Percentiles rank a stretch among this genome's conserved stretches.
Conservation (phyloP, 2,329 filamentous ascomycete genomes). For the Alternaria brassicicola region DNA sequence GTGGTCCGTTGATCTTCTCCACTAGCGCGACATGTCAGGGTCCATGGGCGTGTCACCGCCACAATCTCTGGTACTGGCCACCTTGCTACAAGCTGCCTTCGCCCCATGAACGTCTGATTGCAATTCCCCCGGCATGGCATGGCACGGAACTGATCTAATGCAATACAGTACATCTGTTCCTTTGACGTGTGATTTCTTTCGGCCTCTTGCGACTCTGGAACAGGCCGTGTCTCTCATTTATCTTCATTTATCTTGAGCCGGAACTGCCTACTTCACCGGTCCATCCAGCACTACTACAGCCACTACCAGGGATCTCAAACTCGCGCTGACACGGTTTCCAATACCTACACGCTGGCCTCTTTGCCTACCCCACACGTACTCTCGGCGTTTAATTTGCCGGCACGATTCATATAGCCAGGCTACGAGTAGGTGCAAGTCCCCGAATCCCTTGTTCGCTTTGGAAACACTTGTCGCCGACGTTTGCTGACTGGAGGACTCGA, state of each 20-base stretch:
- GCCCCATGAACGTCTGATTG: conserved; percentile 45
- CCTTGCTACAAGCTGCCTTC: conserved; percentile 35
- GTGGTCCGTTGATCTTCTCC: conserved; percentile 18
- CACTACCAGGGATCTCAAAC: conserved; percentile 26
- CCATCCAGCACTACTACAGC: conserved; percentile 19
- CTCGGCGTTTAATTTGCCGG: conserved; percentile 26
- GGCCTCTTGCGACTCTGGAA: conserved; percentile 15
- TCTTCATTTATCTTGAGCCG: conserved; percentile 17
- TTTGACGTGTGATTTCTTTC: conserved; percentile 21
- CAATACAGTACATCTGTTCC: conserved; percentile 21
- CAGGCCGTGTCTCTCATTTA: conserved; percentile 32
- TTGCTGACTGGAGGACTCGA: conserved; percentile 41
- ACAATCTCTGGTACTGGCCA: conserved; percentile 37
- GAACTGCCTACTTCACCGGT: conserved; percentile 18
- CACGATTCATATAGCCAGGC: conserved; percentile 29
- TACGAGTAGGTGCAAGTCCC: conserved; percentile 25
- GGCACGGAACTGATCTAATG: conserved; percentile 23
- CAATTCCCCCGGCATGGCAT: conserved; percentile 20
- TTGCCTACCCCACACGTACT: conserved; percentile 37
- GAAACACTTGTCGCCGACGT: conserved; percentile 37
- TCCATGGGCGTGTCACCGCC: conserved; percentile 25
- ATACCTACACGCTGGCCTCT: conserved; percentile 48
- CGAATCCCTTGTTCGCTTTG: conserved; percentile 16
- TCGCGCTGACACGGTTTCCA: conserved; percentile 30
- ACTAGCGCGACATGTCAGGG: conserved; percentile 16